phyloP scores from a whole-genome alignment of 2,329 filamentous ascomycete species.

The Trichoderma pleuroti region DNA sequence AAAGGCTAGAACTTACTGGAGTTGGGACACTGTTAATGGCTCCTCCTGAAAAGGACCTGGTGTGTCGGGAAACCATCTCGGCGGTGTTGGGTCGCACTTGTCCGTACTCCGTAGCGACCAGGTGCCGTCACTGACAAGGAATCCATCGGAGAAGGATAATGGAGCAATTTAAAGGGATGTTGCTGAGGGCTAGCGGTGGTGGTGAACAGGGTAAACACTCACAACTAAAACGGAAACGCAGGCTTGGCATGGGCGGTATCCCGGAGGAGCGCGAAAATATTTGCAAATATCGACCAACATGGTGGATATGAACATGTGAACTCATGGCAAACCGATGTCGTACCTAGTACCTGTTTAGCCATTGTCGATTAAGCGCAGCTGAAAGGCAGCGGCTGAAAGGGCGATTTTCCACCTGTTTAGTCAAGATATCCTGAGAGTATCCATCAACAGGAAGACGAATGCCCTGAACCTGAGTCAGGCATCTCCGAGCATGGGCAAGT shows the following conservation, averaged over 20 bases:
- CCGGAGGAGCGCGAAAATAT: background rate
- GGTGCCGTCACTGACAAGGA: background rate
- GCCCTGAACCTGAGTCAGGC: background rate
- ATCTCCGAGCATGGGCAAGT: background rate
- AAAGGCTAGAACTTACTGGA: background rate
- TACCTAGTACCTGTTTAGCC: background rate
- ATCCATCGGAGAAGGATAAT: background rate
- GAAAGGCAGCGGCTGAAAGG: background rate
- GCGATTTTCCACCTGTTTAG: background rate
- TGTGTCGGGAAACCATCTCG: background rate
- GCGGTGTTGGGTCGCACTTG: background rate
- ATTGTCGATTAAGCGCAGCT: background rate
- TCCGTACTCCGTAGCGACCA: background rate
- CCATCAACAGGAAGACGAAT: background rate
- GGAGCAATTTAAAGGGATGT: background rate
- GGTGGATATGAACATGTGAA: background rate
- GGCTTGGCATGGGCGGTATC: background rate
- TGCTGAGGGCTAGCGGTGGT: background rate
- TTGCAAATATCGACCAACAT: background rate
- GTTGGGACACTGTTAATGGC: background rate
- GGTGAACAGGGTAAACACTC: background rate
- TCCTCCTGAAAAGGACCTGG: background rate
- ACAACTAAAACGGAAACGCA: background rate
- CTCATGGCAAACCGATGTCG: background rate
- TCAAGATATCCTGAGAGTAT: background rate